Evolutionary conservation across 1,284 basidiomycete genomes (phyloP).

Genomic region (Fomes fomentarius): DNA sequence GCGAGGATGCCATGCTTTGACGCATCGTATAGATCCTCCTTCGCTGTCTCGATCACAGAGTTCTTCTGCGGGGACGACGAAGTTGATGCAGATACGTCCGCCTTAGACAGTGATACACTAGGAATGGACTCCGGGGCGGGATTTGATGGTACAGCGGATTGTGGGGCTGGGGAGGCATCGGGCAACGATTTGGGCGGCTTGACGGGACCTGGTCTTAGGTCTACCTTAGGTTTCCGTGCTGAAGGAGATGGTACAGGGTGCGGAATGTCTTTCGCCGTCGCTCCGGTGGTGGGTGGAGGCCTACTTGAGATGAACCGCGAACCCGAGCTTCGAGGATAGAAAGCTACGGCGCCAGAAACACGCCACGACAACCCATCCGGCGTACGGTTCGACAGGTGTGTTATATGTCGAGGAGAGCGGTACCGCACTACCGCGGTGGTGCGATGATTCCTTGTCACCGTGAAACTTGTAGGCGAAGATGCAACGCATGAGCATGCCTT

Average conservation of each 20-base stretch:
- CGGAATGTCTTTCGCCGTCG: slow-evolving; percentile 24
- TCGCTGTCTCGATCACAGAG: slow-evolving; percentile 48
- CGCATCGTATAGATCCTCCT: slow-evolving; percentile 67
- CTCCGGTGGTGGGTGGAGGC: slow-evolving; percentile 32
- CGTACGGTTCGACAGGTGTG: slow-evolving; percentile 3
- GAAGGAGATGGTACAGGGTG: slow-evolving; percentile 24
- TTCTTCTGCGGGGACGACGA: slow-evolving; percentile 4
- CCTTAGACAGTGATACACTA: background rate
- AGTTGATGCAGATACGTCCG: background rate
- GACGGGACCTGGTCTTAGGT: slow-evolving; percentile 65
- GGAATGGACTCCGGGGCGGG: slow-evolving; percentile 4
- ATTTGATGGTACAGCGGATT: slow-evolving; percentile 1
- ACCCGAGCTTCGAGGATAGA: slow-evolving; percentile 1
- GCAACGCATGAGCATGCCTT: background rate
- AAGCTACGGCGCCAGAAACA: slow-evolving; percentile 3
- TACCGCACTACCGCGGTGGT: slow-evolving; percentile 7
- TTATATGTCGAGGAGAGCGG: slow-evolving; percentile 15
- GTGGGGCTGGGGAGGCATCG: slow-evolving; percentile 6
- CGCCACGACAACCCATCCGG: slow-evolving; percentile 11
- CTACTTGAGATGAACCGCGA: slow-evolving; percentile 25
- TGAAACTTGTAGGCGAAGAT: slow-evolving; percentile 12
- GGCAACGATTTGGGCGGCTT: slow-evolving; percentile 44
- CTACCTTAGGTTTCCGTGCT: slow-evolving; percentile 55
- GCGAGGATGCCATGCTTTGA: slow-evolving; percentile 65
- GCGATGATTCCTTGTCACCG: slow-evolving; percentile 22